These are phyloP conservation scores for Cercophora newfieldiana DNA, from an alignment of 495 filamentous ascomycete species.

Conservation along the genomic window DNA sequence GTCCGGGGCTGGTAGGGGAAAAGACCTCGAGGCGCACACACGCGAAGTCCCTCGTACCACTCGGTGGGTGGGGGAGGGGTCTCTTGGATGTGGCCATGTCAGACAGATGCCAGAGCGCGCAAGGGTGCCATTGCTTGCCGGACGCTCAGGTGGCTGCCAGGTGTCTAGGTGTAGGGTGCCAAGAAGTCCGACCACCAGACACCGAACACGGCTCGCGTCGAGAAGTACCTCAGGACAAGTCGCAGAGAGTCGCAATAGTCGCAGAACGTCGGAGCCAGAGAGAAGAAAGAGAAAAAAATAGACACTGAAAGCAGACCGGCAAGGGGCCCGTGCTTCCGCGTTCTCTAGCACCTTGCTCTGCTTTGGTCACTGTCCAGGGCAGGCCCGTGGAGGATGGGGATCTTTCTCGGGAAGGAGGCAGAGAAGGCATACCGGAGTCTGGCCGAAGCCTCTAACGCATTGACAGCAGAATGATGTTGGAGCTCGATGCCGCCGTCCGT, in stretches of 20 bases:
- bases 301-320: not conserved
- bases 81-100: not conserved
- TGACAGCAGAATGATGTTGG: slow-evolving; percentile 4
- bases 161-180: slow-evolving; percentile 4
- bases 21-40: not conserved
- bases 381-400: slow-evolving; percentile 1
- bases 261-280: not conserved
- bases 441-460: slow-evolving; percentile 6
- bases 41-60: not conserved
- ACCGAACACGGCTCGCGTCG: slow-evolving; percentile 16
- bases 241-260: slow-evolving; percentile 1
- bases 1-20: slow-evolving; percentile 12
- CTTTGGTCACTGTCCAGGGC: not conserved
- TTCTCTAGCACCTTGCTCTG: not conserved
- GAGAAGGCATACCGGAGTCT: not conserved
- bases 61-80: not conserved
- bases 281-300: not conserved
- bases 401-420: not conserved
- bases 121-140: not conserved
- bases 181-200: slow-evolving; percentile 17
- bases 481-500: not conserved
- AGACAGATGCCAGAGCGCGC: not conserved
- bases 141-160: slow-evolving; percentile 13
- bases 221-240: not conserved
- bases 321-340: not conserved